Conservation (phyloP, 805 yeast genomes). For the Zygosaccharomyces rouxii region DNA sequence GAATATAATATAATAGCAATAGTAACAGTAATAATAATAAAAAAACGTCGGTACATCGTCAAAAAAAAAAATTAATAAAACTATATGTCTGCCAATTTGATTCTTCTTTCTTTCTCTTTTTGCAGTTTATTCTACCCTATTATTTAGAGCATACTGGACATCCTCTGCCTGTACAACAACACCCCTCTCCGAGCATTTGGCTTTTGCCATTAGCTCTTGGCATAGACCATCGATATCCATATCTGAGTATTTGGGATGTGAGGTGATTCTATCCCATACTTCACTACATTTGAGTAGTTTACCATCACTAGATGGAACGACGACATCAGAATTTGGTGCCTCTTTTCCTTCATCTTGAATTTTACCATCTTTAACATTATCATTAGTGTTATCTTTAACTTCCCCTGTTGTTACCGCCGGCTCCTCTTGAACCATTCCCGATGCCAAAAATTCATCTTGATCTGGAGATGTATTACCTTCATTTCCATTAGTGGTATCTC, state of each 20-base stretch:
- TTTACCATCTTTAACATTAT: conserved; percentile 1
- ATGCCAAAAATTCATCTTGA: background rate
- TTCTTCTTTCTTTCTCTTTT: too few relatives aligned
- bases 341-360: background rate
- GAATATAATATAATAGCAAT: background rate
- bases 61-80: background rate
- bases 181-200: conserved; percentile 91
- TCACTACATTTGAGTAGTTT: conserved; percentile 74
- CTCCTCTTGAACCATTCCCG: conserved; percentile 1
- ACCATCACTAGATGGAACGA: conserved; percentile 66
- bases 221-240: conserved; percentile 94
- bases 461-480: background rate
- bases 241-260: conserved; percentile 91
- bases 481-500: conserved; percentile 6
- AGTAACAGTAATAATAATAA: background rate
- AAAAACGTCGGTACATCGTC: background rate
- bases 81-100: background rate
- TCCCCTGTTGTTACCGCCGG: background rate
- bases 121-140: conserved; percentile 18
- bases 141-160: conserved; percentile 51
- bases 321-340: conserved; percentile 31
- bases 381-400: conserved; percentile 14
- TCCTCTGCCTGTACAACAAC: conserved; percentile 81
- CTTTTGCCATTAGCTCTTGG: conserved; percentile 81
- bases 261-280: conserved; percentile 92